Base-by-base conservation (phyloP, 495 filamentous ascomycete species). In the Aspergillus cristatus region DNA sequence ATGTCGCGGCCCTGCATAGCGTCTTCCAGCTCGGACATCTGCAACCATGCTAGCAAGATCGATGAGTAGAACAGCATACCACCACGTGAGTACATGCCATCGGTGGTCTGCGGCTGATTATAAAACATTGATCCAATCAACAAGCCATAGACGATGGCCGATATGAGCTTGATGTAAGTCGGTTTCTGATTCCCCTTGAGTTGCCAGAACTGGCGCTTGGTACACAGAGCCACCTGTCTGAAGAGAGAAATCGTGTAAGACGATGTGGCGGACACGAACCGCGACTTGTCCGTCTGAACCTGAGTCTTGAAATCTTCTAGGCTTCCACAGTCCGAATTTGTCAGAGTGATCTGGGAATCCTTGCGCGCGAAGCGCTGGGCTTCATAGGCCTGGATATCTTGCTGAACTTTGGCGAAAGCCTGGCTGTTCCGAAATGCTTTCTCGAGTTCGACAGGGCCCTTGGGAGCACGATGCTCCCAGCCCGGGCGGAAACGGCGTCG, bases 41-140 rank as follows among this genome's bases (percentile, higher is more conserved):
- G 79, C n/a, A 88, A 64, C 48, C 87, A 72, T n/a, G 82, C 79
- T 41, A 86, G 82, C 60, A 88, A 80, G 16, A 93, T 67, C 2
- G 88, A 57, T 29, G 77, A 72, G 57, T 88, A 84, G 61, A 88
- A 89, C 14, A 76, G 48, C 1, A 74, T 65, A 57, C 71, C 66
- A 18, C 71, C 65, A 24, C 56, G 43, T 6, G 51, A 54, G 35
- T 68, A 70, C 38, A 68, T 59, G 2, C 63, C 63, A 18, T 63
- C 58, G 6, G 65, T 61, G 1, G 74, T 80, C 14, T 68, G 43
- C 0, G 58, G 58, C 31, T 56, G 47, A 22, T 63, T 40, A 36
- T 61, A 61, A 33, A 63, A 65, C 52, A 63, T 55, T 0, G 56
- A 61, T 0, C 61, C 61, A 11, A 61, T 45, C 32, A 64, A 36